Evolutionary conservation across 2,329 filamentous ascomycete genomes (phyloP).

Genomic region (Colletotrichum gloeosporioides): DNA sequence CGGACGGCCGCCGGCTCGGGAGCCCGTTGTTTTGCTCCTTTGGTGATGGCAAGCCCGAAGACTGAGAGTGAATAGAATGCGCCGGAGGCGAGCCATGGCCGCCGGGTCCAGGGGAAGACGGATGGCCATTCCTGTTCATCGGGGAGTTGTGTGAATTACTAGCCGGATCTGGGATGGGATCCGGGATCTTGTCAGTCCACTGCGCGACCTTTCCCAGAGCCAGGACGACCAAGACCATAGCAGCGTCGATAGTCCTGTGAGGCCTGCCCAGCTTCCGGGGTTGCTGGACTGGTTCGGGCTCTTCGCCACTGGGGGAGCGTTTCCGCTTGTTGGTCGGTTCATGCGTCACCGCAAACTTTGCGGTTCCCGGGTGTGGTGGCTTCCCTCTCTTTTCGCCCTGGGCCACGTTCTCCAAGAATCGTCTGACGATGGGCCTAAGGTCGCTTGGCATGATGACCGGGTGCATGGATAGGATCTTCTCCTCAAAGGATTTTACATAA

Average conservation of each 20-base stretch:
- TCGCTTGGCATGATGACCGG: slow-evolving; percentile 62
- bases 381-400: background rate
- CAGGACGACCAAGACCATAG: slow-evolving; percentile 81
- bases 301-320: slow-evolving; percentile 47
- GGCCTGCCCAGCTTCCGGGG: slow-evolving; percentile 52
- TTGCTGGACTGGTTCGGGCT: background rate
- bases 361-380: slow-evolving; percentile 22
- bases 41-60: slow-evolving; percentile 57
- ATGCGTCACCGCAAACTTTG: slow-evolving; percentile 30
- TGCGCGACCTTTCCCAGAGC: slow-evolving; percentile 85
- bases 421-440: slow-evolving; percentile 56
- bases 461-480: slow-evolving; percentile 70
- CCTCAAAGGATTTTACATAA: slow-evolving; percentile 63
- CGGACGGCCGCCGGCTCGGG: slow-evolving; percentile 55
- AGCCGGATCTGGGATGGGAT: slow-evolving; percentile 48
- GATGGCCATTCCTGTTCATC: slow-evolving; percentile 54
- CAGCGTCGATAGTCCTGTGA: slow-evolving; percentile 76
- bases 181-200: slow-evolving; percentile 58
- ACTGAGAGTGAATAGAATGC: slow-evolving; percentile 46
- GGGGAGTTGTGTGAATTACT: slow-evolving; percentile 32
- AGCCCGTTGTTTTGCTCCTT: slow-evolving; percentile 51
- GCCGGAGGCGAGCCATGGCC: slow-evolving; percentile 61
- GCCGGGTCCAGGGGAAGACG: slow-evolving; percentile 47
- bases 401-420: slow-evolving; percentile 58
- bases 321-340: slow-evolving; percentile 54